Base-by-base conservation (phyloP, 1,284 basidiomycete genomes). In the Cryptococcus floricola region DNA sequence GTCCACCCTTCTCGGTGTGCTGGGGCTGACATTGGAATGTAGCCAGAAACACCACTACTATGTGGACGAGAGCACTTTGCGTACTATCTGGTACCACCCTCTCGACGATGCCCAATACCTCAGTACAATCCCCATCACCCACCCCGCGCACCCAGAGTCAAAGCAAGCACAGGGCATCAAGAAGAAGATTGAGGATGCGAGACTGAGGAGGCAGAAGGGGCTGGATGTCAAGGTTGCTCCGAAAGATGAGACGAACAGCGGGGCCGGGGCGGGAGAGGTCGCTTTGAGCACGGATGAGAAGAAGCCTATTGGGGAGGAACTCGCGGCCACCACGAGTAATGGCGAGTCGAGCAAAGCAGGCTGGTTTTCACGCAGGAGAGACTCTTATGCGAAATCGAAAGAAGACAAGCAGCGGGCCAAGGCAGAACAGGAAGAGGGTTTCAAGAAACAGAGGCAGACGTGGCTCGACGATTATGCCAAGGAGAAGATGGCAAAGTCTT, bases 41-140 rank as follows among this genome's bases (percentile, higher is more conserved):
- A 71, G 68, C 52, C 53, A 58, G 9, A 56, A 64, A 46, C 72
- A 74, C 53, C 66, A 66, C 38, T 71, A 71, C 56, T 72, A 73
- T 56, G 71, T 71, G 49, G 71, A 74, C 42, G 63, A 60, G 50
- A 56, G 57, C 39, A 73, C 69, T 18, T 65, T 66, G 43, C 58
- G 69, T 43, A 52, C 67, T 4, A 66, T 58, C 37, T 75, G 73
- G 73, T 13, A 66, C 10, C 73, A 74, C 52, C 73, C 73, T 1
- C 73, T 72, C 55, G 73, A 74, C 48, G 73, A 73, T 52, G 66
- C 68, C 1, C 65, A 64, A 44, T 74, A 62, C 57, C 60, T 74
- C 19, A 38, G 54, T 3, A 59, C 64, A 39, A 57, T 74, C 39
- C 71, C 73, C 5, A 64, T 66, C 18, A 59, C 63, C 3, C 71